These are phyloP conservation scores for Cladosporium sp. DNA, from an alignment of 2,329 filamentous ascomycete species.

Conservation along the genomic window DNA sequence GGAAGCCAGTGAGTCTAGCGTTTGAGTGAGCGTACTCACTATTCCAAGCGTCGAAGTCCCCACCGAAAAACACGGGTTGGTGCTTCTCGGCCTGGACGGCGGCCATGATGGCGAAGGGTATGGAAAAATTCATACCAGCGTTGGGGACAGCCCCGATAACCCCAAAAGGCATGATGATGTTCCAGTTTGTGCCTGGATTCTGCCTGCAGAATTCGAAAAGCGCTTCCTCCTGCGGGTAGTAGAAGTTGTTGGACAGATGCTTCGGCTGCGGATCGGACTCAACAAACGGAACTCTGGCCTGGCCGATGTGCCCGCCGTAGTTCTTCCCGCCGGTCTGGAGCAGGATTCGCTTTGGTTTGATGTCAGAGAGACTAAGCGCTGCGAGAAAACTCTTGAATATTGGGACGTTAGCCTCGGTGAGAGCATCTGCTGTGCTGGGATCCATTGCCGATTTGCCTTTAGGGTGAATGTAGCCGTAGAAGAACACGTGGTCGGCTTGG, in stretches of 20 bases:
- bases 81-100: constrained; percentile 38
- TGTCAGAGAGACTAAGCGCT: constrained; percentile 35
- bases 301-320: constrained; percentile 45
- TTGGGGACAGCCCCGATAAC: constrained; percentile 46
- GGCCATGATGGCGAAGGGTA: constrained; percentile 45
- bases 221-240: constrained; percentile 48
- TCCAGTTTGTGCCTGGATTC: constrained; percentile 35
- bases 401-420: constrained; percentile 25
- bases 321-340: constrained; percentile 48
- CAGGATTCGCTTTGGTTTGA: constrained; percentile 42
- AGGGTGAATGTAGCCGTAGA: constrained; percentile 46
- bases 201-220: constrained; percentile 37
- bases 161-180: constrained; percentile 40
- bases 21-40: constrained; percentile 35
- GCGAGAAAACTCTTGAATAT: constrained; percentile 44
- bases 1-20: constrained; percentile 43
- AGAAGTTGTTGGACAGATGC: constrained; percentile 45
- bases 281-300: constrained; percentile 35
- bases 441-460: constrained; percentile 25
- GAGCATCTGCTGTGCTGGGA: constrained; percentile 42
- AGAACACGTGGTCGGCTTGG: constrained; percentile 44
- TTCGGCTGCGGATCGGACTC: constrained; percentile 42
- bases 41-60: constrained; percentile 42
- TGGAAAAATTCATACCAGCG: constrained; percentile 44
- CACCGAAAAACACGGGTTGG: constrained; percentile 38